A percentile compares a stretch with the other conserved stretches of the same genome.
Conservation (phyloP, 257 asterid species). For the Nicotiana knightiana region DNA sequence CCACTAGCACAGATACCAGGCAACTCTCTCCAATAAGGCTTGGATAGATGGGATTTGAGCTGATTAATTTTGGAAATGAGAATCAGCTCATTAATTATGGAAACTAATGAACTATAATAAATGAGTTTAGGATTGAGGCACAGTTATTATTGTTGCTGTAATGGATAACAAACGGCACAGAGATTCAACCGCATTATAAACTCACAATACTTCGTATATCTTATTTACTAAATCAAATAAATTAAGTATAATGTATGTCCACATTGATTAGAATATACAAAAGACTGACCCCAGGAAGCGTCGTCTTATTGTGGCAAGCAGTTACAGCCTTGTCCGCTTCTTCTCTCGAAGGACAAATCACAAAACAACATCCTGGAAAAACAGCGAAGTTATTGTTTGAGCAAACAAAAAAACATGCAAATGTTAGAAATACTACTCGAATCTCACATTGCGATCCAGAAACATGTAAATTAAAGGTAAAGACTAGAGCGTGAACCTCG, state of each 20-base stretch:
- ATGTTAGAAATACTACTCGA: slow-evolving; percentile 5
- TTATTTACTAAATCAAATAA: background rate
- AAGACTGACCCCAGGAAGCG: slow-evolving; percentile 75
- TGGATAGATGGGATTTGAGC: no score
- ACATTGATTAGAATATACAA: background rate
- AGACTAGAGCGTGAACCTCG: slow-evolving; percentile 51
- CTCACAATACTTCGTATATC: background rate
- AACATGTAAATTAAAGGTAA: background rate
- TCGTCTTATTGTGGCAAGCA: slow-evolving; percentile 81
- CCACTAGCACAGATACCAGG: no score
- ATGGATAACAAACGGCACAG: background rate
- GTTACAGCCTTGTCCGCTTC: slow-evolving; percentile 93
- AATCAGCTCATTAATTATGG: background rate
- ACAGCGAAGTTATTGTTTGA: background rate
- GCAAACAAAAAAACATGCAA: background rate
- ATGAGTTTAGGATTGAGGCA: background rate
- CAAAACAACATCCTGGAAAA: slow-evolving; percentile 74
- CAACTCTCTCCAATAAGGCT: no score
- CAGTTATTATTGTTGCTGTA: background rate
- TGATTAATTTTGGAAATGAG: no score
- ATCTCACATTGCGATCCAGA: slow-evolving; percentile 49
- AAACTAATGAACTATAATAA: no score
- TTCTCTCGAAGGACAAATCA: slow-evolving; percentile 86
- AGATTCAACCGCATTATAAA: background rate
- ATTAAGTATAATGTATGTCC: background rate